A percentile compares a stretch with the other conserved stretches of the same genome.
phyloP scores from a whole-genome alignment of 352 stramenopile genomes.

The Saprolegnia parasitica region DNA sequence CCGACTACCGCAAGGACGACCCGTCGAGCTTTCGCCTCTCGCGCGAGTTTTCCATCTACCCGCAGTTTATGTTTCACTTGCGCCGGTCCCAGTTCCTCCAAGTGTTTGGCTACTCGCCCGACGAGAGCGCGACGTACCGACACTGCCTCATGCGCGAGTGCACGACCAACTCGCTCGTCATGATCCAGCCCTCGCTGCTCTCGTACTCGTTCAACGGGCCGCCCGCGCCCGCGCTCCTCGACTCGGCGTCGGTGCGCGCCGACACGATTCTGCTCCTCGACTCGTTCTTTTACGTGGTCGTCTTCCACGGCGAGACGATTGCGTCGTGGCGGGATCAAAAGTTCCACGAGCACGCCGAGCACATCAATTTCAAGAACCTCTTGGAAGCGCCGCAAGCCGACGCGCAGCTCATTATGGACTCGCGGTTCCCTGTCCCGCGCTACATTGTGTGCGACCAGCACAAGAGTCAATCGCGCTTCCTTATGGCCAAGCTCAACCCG shows the following conservation, averaged over 20 bases:
- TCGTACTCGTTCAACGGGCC: constrained; percentile 96
- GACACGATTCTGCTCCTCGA: constrained; percentile 99
- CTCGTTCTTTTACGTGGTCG: constrained; percentile 99
- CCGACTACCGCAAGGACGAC: constrained; percentile 97
- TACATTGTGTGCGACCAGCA: constrained; percentile 99
- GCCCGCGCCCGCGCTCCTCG: constrained; percentile 85
- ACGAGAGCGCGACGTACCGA: constrained; percentile 97
- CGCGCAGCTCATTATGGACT: constrained; percentile 98
- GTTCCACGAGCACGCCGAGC: constrained; percentile 91
- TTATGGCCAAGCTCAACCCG: constrained; percentile 99
- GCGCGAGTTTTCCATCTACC: constrained; percentile 98
- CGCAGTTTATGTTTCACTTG: constrained; percentile 99
- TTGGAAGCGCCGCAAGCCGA: constrained; percentile 97
- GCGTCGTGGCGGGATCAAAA: constrained; percentile 97
- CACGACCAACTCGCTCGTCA: constrained; percentile 98
- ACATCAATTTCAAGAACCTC: constrained; percentile 98
- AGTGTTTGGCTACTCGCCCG: constrained; percentile 98
- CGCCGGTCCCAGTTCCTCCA: constrained; percentile 98
- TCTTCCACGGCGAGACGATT: constrained; percentile 99
- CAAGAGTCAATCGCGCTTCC: constrained; percentile 98
- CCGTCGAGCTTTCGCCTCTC: constrained; percentile 94
- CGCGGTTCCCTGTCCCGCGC: constrained; percentile 96
- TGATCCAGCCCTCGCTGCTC: constrained; percentile 99
- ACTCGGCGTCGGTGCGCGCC: constrained; percentile 89
- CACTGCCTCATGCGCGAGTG: constrained; percentile 94